These are phyloP conservation scores for Cladosporium halotolerans DNA, from an alignment of 2,329 filamentous ascomycete genomes.

Conservation along the genomic window DNA sequence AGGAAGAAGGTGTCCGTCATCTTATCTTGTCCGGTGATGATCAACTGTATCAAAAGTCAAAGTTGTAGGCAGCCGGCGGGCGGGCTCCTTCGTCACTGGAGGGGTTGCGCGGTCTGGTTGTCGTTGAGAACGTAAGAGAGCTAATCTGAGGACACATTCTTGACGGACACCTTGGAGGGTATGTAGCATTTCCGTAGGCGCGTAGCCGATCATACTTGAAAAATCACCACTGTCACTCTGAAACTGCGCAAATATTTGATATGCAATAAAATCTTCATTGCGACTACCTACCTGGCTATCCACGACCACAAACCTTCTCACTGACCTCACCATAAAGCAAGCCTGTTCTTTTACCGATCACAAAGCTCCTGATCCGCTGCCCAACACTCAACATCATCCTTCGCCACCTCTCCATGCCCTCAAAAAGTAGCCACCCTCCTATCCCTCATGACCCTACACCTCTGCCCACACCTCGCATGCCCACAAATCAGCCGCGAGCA, in stretches of 20 bases:
- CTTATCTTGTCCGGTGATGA: conserved; percentile 10
- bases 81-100: neutral
- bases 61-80: conserved; percentile 13
- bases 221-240: too few species aligned
- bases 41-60: conserved; percentile 12
- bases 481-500: conserved; percentile 23
- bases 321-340: too few species aligned
- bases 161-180: neutral
- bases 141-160: conserved; percentile 12
- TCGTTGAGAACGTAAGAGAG: conserved; percentile 13
- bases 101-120: conserved; percentile 10
- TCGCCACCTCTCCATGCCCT: too few species aligned
- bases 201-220: too few species aligned
- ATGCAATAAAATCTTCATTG: too few species aligned
- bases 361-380: too few species aligned
- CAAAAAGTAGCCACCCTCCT: neutral
- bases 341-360: too few species aligned
- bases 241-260: too few species aligned
- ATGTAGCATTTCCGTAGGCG: too few species aligned
- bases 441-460: neutral
- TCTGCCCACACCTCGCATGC: conserved; percentile 20
- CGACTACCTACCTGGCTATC: too few species aligned
- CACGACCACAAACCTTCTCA: too few species aligned
- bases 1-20: conserved; percentile 7
- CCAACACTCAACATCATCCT: neutral